phyloP scores from a whole-genome alignment of 345 rosid species.

The Aquilaria yunnanensis region DNA sequence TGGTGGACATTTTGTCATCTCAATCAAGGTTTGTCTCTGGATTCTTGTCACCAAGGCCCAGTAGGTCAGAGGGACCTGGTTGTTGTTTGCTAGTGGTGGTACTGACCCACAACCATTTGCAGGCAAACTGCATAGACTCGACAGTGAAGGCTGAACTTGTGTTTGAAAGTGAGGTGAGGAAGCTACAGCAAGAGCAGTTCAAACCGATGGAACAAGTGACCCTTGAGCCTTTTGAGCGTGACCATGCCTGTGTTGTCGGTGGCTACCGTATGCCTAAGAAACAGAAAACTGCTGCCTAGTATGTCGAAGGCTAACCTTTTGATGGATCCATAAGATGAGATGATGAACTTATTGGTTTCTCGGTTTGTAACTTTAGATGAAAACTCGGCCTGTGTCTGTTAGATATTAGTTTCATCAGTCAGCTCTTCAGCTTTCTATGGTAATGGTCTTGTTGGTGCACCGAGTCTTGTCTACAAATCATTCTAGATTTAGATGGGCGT shows the following conservation, averaged over 20 bases:
- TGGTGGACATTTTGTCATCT: slow-evolving; percentile 96
- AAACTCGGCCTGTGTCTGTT: too few relatives aligned
- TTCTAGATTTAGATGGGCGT: too few relatives aligned
- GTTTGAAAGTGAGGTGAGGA: slow-evolving; percentile 82
- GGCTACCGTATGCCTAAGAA: slow-evolving; percentile 87
- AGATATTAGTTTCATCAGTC: too few relatives aligned
- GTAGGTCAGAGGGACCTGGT: too few relatives aligned
- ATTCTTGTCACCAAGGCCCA: too few relatives aligned
- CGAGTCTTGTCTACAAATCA: too few relatives aligned
- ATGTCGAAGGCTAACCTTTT: background rate
- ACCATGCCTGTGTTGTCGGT: slow-evolving; percentile 94
- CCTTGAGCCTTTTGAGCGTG: slow-evolving; percentile 92
- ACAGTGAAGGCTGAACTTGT: slow-evolving; percentile 85
- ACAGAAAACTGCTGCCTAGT: slow-evolving; percentile 34
- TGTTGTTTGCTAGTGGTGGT: too few relatives aligned
- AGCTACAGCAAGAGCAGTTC: slow-evolving; percentile 79
- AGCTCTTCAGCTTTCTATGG: too few relatives aligned
- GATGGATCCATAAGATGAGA: too few relatives aligned
- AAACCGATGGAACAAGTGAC: slow-evolving; percentile 88
- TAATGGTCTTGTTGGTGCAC: too few relatives aligned
- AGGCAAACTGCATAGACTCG: slow-evolving; percentile 96
- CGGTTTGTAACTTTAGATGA: too few relatives aligned
- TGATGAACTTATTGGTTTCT: too few relatives aligned
- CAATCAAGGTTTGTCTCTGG: slow-evolving; percentile 71
- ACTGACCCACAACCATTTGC: background rate